Evolutionary conservation across 805 yeast genomes (phyloP).

Genomic region (Grigorovia humatica): DNA sequence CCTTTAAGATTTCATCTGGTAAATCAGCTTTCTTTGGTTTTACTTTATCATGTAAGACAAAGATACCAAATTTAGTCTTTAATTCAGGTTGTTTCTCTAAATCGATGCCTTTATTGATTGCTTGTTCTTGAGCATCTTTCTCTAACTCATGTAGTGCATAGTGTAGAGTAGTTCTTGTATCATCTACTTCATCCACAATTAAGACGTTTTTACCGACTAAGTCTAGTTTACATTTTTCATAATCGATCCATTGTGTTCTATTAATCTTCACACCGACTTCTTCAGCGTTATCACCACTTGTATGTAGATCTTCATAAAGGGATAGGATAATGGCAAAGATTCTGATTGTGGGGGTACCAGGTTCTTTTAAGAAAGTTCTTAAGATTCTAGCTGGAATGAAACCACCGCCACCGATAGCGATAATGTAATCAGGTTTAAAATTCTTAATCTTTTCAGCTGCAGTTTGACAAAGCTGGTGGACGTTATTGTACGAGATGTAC

Average conservation of each 20-base stretch:
- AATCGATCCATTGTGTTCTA: conserved; percentile 79
- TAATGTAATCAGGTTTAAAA: conserved; percentile 79
- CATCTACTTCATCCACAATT: conserved; percentile 79
- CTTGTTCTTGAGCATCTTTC: conserved; percentile 58
- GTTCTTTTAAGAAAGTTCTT: conserved; percentile 82
- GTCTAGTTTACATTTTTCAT: conserved; percentile 46
- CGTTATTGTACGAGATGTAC: conserved; percentile 72
- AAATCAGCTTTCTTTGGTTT: conserved; percentile 65
- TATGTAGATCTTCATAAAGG: conserved; percentile 71
- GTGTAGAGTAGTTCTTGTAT: conserved; percentile 74
- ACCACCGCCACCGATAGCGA: conserved; percentile 97
- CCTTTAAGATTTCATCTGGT: conserved; percentile 51
- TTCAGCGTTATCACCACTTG: conserved; percentile 48
- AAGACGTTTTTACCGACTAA: conserved; percentile 61
- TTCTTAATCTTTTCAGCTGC: conserved; percentile 50
- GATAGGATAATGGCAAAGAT: conserved; percentile 93
- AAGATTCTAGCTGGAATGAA: conserved; percentile 95
- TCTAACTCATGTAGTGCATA: conserved; percentile 67
- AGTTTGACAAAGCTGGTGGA: conserved; percentile 63
- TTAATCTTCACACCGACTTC: conserved; percentile 55
- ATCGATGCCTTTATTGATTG: conserved; percentile 40
- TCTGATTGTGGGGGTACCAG: conserved; percentile 79
- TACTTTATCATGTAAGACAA: conserved; percentile 66
- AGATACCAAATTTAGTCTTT: conserved; percentile 58
- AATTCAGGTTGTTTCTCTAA: conserved; percentile 33